These are phyloP conservation scores for Colletotrichum eleusines DNA, from an alignment of 2,329 filamentous ascomycete species.

Conservation along the genomic window DNA sequence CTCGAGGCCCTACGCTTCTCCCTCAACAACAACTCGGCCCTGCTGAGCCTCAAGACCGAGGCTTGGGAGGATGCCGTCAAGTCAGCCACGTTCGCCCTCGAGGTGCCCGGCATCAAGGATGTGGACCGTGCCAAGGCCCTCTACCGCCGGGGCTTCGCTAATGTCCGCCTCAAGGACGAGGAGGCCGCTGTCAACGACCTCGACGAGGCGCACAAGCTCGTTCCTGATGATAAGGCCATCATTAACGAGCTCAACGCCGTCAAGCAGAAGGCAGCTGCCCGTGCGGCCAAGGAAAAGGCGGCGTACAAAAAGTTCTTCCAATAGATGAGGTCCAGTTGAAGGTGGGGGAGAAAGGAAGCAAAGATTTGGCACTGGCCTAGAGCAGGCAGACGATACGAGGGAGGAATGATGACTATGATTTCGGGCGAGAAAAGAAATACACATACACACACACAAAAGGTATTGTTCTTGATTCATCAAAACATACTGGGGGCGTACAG, in stretches of 20 bases:
- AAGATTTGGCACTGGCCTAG: not conserved
- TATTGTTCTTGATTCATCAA: slow-evolving; percentile 8
- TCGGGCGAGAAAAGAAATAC: slow-evolving; percentile 21
- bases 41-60: slow-evolving; percentile 85
- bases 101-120: slow-evolving; percentile 73
- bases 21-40: slow-evolving; percentile 88
- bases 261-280: slow-evolving; percentile 80
- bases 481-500: slow-evolving; percentile 32
- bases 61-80: slow-evolving; percentile 77
- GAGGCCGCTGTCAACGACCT: slow-evolving; percentile 83
- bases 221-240: slow-evolving; percentile 81
- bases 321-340: slow-evolving; percentile 46
- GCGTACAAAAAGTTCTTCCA: slow-evolving; percentile 92
- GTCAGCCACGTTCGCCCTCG: slow-evolving; percentile 79
- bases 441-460: slow-evolving; percentile 8
- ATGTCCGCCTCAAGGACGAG: slow-evolving; percentile 83
- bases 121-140: slow-evolving; percentile 90
- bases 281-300: slow-evolving; percentile 89
- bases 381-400: slow-evolving; percentile 1
- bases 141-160: slow-evolving; percentile 85
- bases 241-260: slow-evolving; percentile 80
- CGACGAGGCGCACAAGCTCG: slow-evolving; percentile 79
- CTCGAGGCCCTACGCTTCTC: slow-evolving; percentile 81
- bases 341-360: not conserved
- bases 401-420: slow-evolving; percentile 18